Conservation (phyloP, 2,329 filamentous ascomycete species). For the Phaeoacremonium minimum region DNA sequence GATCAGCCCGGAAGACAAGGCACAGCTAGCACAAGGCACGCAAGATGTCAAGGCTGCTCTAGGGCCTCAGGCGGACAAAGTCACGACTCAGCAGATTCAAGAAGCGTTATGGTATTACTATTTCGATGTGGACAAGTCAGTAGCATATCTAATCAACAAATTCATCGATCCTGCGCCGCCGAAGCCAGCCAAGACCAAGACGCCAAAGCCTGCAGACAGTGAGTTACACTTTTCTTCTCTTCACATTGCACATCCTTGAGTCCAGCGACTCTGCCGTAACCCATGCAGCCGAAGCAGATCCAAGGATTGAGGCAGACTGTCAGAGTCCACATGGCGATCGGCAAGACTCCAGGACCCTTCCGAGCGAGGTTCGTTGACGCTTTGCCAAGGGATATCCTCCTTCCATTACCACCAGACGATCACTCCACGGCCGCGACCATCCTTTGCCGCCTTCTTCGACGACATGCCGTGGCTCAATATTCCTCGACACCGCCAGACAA, state of each 20-base stretch:
- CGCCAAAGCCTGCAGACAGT: slow-evolving; percentile 22
- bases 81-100: slow-evolving; percentile 66
- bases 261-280: slow-evolving; percentile 2
- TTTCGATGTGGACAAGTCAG: slow-evolving; percentile 83
- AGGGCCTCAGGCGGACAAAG: slow-evolving; percentile 52
- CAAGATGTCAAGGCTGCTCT: slow-evolving; percentile 62
- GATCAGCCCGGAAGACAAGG: slow-evolving; percentile 41
- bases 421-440: slow-evolving; percentile 14
- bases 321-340: too few species aligned
- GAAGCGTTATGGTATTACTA: slow-evolving; percentile 95
- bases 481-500: slow-evolving; percentile 59
- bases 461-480: slow-evolving; percentile 84
- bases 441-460: slow-evolving; percentile 62
- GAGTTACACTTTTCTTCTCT: too few species aligned
- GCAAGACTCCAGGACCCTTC: too few species aligned
- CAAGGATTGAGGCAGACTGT: slow-evolving; percentile 3
- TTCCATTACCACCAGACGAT: slow-evolving; percentile 5
- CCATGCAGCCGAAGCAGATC: slow-evolving; percentile 11
- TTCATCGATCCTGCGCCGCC: slow-evolving; percentile 39
- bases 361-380: slow-evolving; percentile 15
- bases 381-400: slow-evolving; percentile 8
- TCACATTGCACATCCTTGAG: neutral
- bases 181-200: slow-evolving; percentile 31
- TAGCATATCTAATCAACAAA: slow-evolving; percentile 71
- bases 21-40: slow-evolving; percentile 59